These are phyloP conservation scores for Daldinia caldariorum DNA, from an alignment of 495 filamentous ascomycete species.

Conservation along the genomic window DNA sequence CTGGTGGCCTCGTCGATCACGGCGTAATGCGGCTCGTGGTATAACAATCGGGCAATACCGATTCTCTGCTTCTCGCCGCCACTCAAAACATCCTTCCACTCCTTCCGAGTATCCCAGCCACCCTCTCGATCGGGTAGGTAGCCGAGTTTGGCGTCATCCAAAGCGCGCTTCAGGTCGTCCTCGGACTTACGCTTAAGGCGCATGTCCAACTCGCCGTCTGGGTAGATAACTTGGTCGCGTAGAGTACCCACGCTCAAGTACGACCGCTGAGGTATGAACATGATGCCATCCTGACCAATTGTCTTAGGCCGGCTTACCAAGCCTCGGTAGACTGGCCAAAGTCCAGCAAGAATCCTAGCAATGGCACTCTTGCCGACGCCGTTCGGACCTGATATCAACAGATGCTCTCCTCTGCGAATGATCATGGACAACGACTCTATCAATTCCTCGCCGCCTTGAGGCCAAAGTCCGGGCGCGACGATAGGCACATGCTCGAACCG, in stretches of 20 bases:
- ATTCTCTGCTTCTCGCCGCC: constrained; percentile 99
- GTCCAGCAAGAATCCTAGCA: constrained; percentile 85
- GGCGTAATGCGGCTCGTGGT: constrained; percentile 94
- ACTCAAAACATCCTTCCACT: constrained; percentile 97
- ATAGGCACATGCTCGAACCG: constrained; percentile 93
- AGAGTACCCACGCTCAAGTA: constrained; percentile 96
- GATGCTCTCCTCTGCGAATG: constrained; percentile 87
- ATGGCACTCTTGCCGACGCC: constrained; percentile 94
- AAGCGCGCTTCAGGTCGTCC: constrained; percentile 72
- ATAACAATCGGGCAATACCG: constrained; percentile 86
- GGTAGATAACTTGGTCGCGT: constrained; percentile 97
- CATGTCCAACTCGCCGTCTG: constrained; percentile 95
- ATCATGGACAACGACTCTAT: constrained; percentile 87
- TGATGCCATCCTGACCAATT: constrained; percentile 87
- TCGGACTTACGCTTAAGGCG: constrained; percentile 79
- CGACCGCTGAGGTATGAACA: constrained; percentile 96
- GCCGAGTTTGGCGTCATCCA: constrained; percentile 85
- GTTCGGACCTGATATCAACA: constrained; percentile 94
- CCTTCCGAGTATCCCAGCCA: constrained; percentile 95
- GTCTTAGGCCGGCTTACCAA: constrained; percentile 85
- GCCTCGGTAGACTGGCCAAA: constrained; percentile 95
- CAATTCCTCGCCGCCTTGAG: constrained; percentile 89
- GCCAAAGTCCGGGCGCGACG: constrained; percentile 84
- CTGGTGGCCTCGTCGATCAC: constrained; percentile 96
- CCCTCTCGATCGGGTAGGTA: constrained; percentile 93